Base-by-base conservation (phyloP, 768 basidiomycete species). In the Chalciporus piperatus region DNA sequence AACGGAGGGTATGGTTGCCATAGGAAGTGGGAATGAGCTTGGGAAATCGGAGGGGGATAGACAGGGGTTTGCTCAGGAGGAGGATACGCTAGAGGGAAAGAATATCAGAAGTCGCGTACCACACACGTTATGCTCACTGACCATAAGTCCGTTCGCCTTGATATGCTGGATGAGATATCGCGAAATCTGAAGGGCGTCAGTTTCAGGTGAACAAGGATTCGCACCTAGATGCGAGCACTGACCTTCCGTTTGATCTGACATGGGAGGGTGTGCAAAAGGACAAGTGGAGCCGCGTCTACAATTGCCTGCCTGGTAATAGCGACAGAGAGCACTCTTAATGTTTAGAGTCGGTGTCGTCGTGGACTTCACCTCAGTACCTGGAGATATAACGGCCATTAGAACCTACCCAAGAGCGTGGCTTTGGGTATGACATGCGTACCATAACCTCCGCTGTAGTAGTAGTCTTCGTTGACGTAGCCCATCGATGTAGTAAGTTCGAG, bases 1-100 rank as follows among this genome's bases (percentile, higher is more conserved):
- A 52, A 35, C 9, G 60, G 48, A 48, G 54, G 67, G 55, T 75
- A 75, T 72, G 64, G 61, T 61, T 55, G 65, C 60, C 50, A 59
- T 51, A 59, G 41, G 53, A 62, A 56, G 48, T 57, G 42, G 38
- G 61, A 59, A 33, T 56, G 57, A 0, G 33, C 27, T 44, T 54
- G 60, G 30, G 62, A 41, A 35, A 41, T 54, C 12, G 41, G 33
- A 27, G 58, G 58, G 45, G n/a, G 54, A 54, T 61, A 60, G 47
- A 58, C 52, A 28, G 63, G 54, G 38, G 54, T 32, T 52, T 64
- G 56, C 27, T 39, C 51, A 6, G 41, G 43, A 38, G 48, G 48
- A 44, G 57, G 52, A 46, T 55, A 67, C 28, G 50, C 66, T 65
- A 32, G 35, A 47, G 41, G 46, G 44, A n/a, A 16, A 49, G 33